These are phyloP conservation scores for Leptographium procerum DNA, from an alignment of 2,329 filamentous ascomycete species.

Conservation along the genomic window DNA sequence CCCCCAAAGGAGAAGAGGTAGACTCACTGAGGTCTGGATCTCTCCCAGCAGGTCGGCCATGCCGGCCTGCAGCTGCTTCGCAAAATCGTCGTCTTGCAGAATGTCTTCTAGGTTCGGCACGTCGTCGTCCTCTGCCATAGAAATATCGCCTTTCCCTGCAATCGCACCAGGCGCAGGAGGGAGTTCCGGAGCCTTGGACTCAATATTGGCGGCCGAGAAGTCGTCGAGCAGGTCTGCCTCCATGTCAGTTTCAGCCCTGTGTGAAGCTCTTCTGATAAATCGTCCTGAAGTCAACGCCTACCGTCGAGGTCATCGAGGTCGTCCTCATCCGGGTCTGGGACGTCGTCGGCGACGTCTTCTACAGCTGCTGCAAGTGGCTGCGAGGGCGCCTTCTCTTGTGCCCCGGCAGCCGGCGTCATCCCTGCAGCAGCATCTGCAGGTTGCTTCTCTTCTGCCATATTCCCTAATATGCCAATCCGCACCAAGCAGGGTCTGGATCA, in stretches of 20 bases:
- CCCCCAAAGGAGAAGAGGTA: fast-evolving
- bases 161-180: neutral
- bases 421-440: neutral
- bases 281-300: slow-evolving; percentile 24
- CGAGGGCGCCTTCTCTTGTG: neutral
- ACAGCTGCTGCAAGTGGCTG: slow-evolving; percentile 13
- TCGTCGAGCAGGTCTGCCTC: slow-evolving; percentile 77
- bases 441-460: neutral
- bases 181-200: slow-evolving; percentile 28
- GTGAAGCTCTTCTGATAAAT: neutral
- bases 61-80: slow-evolving; percentile 74
- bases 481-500: no score
- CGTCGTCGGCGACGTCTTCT: slow-evolving; percentile 36
- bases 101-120: slow-evolving; percentile 25
- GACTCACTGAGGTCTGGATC: slow-evolving; percentile 47
- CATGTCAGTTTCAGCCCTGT: neutral
- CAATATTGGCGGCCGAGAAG: slow-evolving; percentile 58
- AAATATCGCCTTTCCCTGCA: no score
- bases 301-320: slow-evolving; percentile 87
- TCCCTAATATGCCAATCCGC: no score
- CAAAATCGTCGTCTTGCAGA: slow-evolving; percentile 64
- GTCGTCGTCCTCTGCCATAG: slow-evolving; percentile 13
- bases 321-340: slow-evolving; percentile 85
- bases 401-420: neutral
- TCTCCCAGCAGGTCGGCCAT: slow-evolving; percentile 77